Conservation (phyloP, 2,329 filamentous ascomycete genomes). For the Neofusicoccum laricinum region DNA sequence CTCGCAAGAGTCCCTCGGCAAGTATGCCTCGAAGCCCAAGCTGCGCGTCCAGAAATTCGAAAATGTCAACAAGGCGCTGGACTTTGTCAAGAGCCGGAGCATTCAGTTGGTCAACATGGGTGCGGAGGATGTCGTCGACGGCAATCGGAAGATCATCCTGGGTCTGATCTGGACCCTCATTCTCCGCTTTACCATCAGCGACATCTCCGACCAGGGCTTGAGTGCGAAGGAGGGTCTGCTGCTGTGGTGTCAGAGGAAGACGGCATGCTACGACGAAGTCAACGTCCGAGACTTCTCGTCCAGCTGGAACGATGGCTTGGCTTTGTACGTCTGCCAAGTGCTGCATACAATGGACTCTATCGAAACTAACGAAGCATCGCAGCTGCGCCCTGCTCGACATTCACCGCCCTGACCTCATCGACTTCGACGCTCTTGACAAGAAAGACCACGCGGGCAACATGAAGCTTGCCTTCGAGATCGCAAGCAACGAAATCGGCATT, state of each 20-base stretch:
- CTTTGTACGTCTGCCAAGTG: constrained; percentile 57
- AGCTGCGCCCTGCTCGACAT: constrained; percentile 91
- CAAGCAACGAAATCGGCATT: constrained; percentile 93
- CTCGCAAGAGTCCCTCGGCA: constrained; percentile 87
- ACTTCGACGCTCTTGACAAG: constrained; percentile 94
- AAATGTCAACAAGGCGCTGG: constrained; percentile 92
- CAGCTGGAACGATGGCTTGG: constrained; percentile 96
- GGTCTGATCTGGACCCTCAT: constrained; percentile 98
- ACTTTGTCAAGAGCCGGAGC: constrained; percentile 85
- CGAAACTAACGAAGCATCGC: constrained; percentile 9
- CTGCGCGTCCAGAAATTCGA: constrained; percentile 95
- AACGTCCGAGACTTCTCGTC: constrained; percentile 91
- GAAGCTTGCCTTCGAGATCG: constrained; percentile 96
- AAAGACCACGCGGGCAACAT: constrained; percentile 93
- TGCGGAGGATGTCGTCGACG: constrained; percentile 96
- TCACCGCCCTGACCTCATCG: constrained; percentile 93
- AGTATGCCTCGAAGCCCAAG: constrained; percentile 95
- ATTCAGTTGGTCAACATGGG: constrained; percentile 99
- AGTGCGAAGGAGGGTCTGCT: constrained; percentile 94
- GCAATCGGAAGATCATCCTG: constrained; percentile 95
- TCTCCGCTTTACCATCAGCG: constrained; percentile 95
- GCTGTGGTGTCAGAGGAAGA: constrained; percentile 97
- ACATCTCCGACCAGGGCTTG: constrained; percentile 97
- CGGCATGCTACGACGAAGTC: constrained; percentile 95
- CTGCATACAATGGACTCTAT: not conserved